Base-by-base conservation (phyloP, 257 asterid genomes). In the Echium plantagineum region DNA sequence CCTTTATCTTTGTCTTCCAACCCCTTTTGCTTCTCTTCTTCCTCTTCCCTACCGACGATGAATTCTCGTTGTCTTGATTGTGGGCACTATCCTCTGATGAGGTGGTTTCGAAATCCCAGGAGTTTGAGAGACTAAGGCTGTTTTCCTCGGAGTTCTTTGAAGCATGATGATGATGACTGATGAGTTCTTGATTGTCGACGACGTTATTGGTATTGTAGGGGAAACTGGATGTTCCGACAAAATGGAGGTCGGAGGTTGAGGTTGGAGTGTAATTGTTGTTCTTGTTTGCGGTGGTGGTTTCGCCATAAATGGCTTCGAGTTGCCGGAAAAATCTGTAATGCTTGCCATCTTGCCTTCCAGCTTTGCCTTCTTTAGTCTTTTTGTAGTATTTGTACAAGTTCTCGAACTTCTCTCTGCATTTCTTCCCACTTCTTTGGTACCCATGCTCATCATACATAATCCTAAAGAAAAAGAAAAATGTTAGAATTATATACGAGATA, bases 351-450 rank as follows among this genome's bases (percentile, higher is more conserved):
- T 93, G 99, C 56, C 99, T 77, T 4, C 97, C 93, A 8, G 96
- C 96, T 52, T 89, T 93, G 21, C 97, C 96, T 65, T 81, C 97
- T 72, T 85, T 93, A 16, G 97, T 93, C 80, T 93, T 93, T 67
- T 89, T 93, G 95, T 93, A 93, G 71, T 93, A 93, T 65, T 93
- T 93, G 82, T 93, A 89, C 71, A 93, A 64, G 66, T 93, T 93
- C 74, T 93, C 99, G 21, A 93, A 93, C 58, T 93, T 93, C 77
- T 93, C 99, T 65, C 96, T 85, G 82, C 99, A 93, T 76, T 93
- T 93, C 67, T 89, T 93, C 42, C 99, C 97, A 61, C 89, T 85
- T 61, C 99, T 86, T 63, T 83, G 94, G 66, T 89, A 93, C 6
- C 96, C 93, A 66, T 89, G 85, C 30, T 93, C 95, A 62, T 93